Base-by-base conservation (phyloP, 208 protist species). In the Tritrichomonas foetus region DNA sequence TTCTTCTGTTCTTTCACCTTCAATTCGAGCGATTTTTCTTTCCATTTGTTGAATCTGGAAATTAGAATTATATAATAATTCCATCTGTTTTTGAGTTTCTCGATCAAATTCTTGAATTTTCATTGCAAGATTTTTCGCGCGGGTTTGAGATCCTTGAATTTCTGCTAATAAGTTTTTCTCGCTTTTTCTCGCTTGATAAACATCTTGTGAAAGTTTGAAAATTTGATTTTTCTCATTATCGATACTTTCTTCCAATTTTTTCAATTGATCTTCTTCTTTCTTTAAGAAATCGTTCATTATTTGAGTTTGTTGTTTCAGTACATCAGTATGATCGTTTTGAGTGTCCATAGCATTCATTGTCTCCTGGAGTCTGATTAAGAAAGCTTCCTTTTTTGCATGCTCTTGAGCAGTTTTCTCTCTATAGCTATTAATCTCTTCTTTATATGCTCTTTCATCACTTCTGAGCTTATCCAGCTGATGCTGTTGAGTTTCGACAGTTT, bases 31-130 rank as follows among this genome's bases (percentile, higher is more conserved):
- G 8, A 69, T 69, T 30, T 84, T 84, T 47, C 74, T 33, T 84
- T 84, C 74, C 33, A 84, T 44, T 84, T 84, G 74, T 47, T 84
- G n/a, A 13, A 84, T 47, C 49, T 84, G 74, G 13, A 84, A 49
- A 27, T 84, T 50, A n/a, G 44, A 49, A 11, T 27, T 27, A 50
- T 84, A 84, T 11, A 84, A 27, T 84, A 27, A 14, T 84, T 84
- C 74, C 36, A 53, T 5, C 49, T 84, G 74, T 47, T 84, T 84
- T 27, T 53, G 33, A 3, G 36, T 11, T 47, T 84, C 44, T 13
- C 49, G 11, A 84, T 84, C 74, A 11, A 44, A 49, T 44, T 84
- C 74, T 84, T 84, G 11, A 1, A 84, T 49, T 84, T 84, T 84
- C 30, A 3, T 8, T 11, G 3, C 14, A 3, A 84, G n/a, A n/a